These are phyloP conservation scores for Oehlia diaphana DNA, from an alignment of 192 early-diverging fungal species.

Conservation along the genomic window DNA sequence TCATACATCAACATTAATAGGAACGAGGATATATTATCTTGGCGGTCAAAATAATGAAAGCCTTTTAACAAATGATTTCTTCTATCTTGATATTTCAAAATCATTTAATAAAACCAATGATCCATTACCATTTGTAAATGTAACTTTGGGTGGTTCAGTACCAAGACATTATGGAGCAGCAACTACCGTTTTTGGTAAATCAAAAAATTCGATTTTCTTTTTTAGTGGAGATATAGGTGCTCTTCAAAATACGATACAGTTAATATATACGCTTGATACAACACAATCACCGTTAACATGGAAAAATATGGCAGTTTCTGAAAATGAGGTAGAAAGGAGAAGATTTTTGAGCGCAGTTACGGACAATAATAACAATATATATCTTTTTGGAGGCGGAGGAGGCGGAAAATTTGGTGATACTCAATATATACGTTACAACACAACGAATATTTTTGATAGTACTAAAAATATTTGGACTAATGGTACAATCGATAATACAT, in stretches of 20 bases:
- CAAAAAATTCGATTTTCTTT: too few species aligned
- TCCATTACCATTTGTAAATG: not conserved
- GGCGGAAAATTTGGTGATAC: too few species aligned
- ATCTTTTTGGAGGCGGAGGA: too few species aligned
- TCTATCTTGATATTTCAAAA: conserved; percentile 3
- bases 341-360: too few species aligned
- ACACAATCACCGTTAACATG: too few species aligned
- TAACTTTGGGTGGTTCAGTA: not conserved
- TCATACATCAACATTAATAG: not conserved
- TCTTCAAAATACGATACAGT: too few species aligned
- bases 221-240: too few species aligned
- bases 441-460: not conserved
- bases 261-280: too few species aligned
- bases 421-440: too few species aligned
- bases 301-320: too few species aligned
- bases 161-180: not conserved
- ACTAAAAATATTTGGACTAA: not conserved
- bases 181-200: not conserved
- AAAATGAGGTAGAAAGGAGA: too few species aligned
- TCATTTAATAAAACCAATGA: not conserved
- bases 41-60: not conserved
- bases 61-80: not conserved
- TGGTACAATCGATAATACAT: not conserved
- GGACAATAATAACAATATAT: too few species aligned
- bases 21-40: not conserved